Conservation (phyloP, 2,329 filamentous ascomycete species). For the Beauveria pseudobassiana region DNA sequence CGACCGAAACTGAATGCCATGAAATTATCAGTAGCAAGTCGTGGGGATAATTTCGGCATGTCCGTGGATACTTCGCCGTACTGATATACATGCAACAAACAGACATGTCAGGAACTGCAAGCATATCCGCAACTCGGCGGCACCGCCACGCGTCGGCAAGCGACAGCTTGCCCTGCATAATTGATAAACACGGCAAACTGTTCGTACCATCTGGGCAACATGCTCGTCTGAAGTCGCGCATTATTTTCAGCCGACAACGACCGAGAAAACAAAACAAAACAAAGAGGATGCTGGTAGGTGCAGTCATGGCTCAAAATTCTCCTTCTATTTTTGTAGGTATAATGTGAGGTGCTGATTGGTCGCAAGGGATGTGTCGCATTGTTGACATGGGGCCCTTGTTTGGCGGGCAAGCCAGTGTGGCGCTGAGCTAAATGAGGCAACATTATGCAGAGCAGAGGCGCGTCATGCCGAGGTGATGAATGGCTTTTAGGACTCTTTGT, state of each 20-base stretch:
- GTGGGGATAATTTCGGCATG: no score
- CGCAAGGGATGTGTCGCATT: neutral
- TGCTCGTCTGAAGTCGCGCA: neutral
- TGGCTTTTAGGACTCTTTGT: neutral
- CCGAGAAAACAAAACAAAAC: neutral
- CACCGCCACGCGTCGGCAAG: neutral
- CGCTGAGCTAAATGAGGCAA: slow-evolving; percentile 4
- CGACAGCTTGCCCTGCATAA: neutral
- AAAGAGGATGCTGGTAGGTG: neutral
- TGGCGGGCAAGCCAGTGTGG: neutral
- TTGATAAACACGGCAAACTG: no score
- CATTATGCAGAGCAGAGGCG: slow-evolving; percentile 5
- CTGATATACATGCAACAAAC: no score
- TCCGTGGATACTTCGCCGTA: no score
- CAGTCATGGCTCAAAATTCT: neutral
- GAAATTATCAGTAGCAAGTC: no score
- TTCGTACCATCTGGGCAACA: neutral
- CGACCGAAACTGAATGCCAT: no score
- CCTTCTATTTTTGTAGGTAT: neutral
- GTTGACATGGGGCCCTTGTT: neutral
- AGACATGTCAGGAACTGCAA: no score
- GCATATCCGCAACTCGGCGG: neutral
- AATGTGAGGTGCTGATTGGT: neutral
- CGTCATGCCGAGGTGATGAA: neutral
- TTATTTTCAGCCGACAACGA: neutral